Conservation (phyloP, 805 yeast genomes). For the Wickerhamomyces mucosus region DNA sequence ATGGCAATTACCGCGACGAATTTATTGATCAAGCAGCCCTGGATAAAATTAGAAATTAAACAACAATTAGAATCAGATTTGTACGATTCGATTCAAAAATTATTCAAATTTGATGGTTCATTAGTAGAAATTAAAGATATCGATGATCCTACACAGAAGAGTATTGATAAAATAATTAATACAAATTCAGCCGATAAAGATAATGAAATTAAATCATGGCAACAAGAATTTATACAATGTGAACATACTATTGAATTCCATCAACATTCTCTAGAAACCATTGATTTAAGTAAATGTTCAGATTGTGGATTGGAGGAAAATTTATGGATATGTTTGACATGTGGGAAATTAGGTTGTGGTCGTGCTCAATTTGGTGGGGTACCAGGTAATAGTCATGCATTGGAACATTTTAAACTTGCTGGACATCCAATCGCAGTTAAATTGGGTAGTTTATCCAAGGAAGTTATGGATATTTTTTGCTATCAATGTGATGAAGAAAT, state of each 20-base stretch:
- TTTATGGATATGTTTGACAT: slow-evolving; percentile 84
- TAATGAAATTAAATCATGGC: slow-evolving; percentile 85
- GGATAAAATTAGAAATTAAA: slow-evolving; percentile 57
- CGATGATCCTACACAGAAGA: slow-evolving; percentile 2
- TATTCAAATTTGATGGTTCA: slow-evolving; percentile 4
- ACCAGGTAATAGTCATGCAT: slow-evolving; percentile 90
- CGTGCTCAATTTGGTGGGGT: slow-evolving; percentile 89
- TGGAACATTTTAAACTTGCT: slow-evolving; percentile 50
- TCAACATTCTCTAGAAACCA: slow-evolving; percentile 24
- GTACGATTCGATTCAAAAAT: slow-evolving; percentile 33
- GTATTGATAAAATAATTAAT: slow-evolving; percentile 36
- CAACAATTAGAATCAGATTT: slow-evolving; percentile 55
- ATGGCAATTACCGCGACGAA: no score
- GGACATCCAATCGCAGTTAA: slow-evolving; percentile 83
- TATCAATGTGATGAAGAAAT: slow-evolving; percentile 86
- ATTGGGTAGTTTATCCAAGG: slow-evolving; percentile 76
- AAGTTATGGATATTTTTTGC: slow-evolving; percentile 81
- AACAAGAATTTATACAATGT: slow-evolving; percentile 76
- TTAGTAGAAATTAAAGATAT: slow-evolving; percentile 26
- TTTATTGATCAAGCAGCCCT: no score
- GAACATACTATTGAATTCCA: slow-evolving; percentile 55
- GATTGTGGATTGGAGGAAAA: slow-evolving; percentile 63
- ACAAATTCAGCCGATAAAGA: slow-evolving; percentile 51
- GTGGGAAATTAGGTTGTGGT: slow-evolving; percentile 95
- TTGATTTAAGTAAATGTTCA: slow-evolving; percentile 36